Conservation (phyloP, 1,139 yeast genomes). For the Geotrichum cucujoidarum region DNA sequence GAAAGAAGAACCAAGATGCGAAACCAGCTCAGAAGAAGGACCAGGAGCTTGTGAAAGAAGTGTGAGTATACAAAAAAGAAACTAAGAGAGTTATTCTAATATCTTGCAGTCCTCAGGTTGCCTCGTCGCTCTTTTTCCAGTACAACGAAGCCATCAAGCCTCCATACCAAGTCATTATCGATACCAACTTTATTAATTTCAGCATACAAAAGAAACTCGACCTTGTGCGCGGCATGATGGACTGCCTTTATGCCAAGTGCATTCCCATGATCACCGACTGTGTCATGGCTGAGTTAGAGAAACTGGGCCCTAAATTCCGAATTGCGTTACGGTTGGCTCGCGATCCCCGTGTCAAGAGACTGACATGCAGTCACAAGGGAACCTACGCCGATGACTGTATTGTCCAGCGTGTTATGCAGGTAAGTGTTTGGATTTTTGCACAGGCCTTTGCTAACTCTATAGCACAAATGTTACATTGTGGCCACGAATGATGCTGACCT, state of each 20-base stretch:
- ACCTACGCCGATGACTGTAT: conserved; percentile 98
- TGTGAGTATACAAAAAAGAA: too few relatives aligned
- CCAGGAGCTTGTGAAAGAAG: conserved; percentile 73
- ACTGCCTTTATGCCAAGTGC: conserved; percentile 87
- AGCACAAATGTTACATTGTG: conserved; percentile 89
- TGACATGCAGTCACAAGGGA: conserved; percentile 88
- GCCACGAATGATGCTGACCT: conserved; percentile 99
- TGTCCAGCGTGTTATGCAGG: conserved; percentile 81
- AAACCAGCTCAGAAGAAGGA: conserved; percentile 46
- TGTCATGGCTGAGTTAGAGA: conserved; percentile 96
- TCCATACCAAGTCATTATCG: conserved; percentile 91
- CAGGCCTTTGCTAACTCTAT: background rate
- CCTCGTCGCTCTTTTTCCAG: conserved; percentile 92
- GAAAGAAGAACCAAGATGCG: conserved; percentile 40
- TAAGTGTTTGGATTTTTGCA: background rate
- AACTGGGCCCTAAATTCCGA: conserved; percentile 88
- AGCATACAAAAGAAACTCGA: conserved; percentile 94
- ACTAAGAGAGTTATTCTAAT: background rate
- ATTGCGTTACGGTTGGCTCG: conserved; percentile 89
- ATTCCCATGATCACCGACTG: conserved; percentile 95
- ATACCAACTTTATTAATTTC: conserved; percentile 94
- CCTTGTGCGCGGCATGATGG: conserved; percentile 93
- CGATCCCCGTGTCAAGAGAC: conserved; percentile 84
- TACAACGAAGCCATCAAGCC: conserved; percentile 92
- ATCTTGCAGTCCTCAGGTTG: conserved; percentile 71